A percentile compares a stretch with the other conserved stretches of the same genome.
These are phyloP conservation scores for Hymenoscyphus repandus DNA, from an alignment of 2,329 filamentous ascomycete genomes.

Conservation along the genomic window DNA sequence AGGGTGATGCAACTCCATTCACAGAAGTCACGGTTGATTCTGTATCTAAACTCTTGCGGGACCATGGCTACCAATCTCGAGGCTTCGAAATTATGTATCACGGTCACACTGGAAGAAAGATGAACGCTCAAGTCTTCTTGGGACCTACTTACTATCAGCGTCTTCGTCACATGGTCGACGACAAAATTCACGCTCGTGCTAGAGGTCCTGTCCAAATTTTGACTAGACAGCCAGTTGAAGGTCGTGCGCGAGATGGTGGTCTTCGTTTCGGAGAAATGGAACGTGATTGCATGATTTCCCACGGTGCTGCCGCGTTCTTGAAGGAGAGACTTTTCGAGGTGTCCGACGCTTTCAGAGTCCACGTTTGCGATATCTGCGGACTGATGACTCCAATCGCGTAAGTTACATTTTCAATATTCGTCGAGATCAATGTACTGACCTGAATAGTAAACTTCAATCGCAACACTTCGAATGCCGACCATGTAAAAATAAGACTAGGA, in stretches of 20 bases:
- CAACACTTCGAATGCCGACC: slow-evolving; percentile 94
- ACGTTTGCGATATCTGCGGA: slow-evolving; percentile 97
- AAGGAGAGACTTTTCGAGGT: slow-evolving; percentile 98
- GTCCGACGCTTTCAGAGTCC: slow-evolving; percentile 94
- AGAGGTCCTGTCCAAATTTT: slow-evolving; percentile 95
- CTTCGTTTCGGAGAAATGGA: slow-evolving; percentile 99
- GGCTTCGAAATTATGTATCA: slow-evolving; percentile 99
- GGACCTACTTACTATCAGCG: slow-evolving; percentile 99
- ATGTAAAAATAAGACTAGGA: slow-evolving; percentile 98
- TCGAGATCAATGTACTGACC: slow-evolving; percentile 32
- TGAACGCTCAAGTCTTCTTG: slow-evolving; percentile 91
- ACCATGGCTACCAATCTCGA: slow-evolving; percentile 92
- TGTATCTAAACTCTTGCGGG: slow-evolving; percentile 77
- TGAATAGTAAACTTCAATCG: slow-evolving; percentile 77
- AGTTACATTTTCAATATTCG: slow-evolving; percentile 40
- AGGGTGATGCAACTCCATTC: slow-evolving; percentile 96
- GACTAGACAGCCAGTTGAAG: slow-evolving; percentile 94
- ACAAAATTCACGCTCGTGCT: slow-evolving; percentile 99
- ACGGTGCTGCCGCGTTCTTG: slow-evolving; percentile 91
- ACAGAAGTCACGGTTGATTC: slow-evolving; percentile 96
- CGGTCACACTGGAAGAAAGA: slow-evolving; percentile 90
- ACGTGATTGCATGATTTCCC: slow-evolving; percentile 99
- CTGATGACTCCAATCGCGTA: slow-evolving; percentile 99
- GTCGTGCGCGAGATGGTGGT: slow-evolving; percentile 95
- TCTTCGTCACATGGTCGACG: slow-evolving; percentile 98